These are phyloP conservation scores for Ceratobasidium sp. DNA, from an alignment of 1,284 basidiomycete genomes.

Conservation along the genomic window DNA sequence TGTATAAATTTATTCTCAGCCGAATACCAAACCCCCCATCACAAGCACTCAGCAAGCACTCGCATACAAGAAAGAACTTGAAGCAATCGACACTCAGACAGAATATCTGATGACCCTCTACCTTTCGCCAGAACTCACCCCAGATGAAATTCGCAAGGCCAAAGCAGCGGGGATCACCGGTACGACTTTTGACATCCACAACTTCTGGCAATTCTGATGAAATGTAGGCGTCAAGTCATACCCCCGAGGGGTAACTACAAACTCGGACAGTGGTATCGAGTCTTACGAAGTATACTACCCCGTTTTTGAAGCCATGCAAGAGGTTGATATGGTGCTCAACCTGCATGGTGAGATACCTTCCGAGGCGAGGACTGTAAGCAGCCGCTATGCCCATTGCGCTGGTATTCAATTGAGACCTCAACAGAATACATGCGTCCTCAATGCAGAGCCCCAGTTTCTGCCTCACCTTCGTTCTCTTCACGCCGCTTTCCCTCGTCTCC, in stretches of 20 bases:
- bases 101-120: conserved; percentile 98
- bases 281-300: conserved; percentile 96
- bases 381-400: not conserved
- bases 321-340: conserved; percentile 93
- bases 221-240: conserved; percentile 92
- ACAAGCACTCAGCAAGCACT: conserved; percentile 86
- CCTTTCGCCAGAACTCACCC: conserved; percentile 89
- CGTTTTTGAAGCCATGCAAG: conserved; percentile 95
- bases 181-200: conserved; percentile 49
- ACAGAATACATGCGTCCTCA: conserved; percentile 92
- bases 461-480: conserved; percentile 89
- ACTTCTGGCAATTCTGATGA: conserved; percentile 41
- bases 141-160: conserved; percentile 90
- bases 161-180: conserved; percentile 84
- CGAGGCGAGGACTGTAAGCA: conserved; percentile 76
- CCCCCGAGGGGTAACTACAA: conserved; percentile 97
- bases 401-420: conserved; percentile 1
- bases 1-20: conserved; percentile 62
- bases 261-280: conserved; percentile 96
- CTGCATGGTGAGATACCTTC: conserved; percentile 98
- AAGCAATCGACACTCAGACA: conserved; percentile 78
- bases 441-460: conserved; percentile 92
- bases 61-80: conserved; percentile 79
- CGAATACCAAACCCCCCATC: conserved; percentile 94
- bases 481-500: conserved; percentile 85